Evolutionary conservation across 2,329 filamentous ascomycete genomes (phyloP), one percentile per base, ranked within the genome.

Genomic region (Curvularia sp.): DNA sequence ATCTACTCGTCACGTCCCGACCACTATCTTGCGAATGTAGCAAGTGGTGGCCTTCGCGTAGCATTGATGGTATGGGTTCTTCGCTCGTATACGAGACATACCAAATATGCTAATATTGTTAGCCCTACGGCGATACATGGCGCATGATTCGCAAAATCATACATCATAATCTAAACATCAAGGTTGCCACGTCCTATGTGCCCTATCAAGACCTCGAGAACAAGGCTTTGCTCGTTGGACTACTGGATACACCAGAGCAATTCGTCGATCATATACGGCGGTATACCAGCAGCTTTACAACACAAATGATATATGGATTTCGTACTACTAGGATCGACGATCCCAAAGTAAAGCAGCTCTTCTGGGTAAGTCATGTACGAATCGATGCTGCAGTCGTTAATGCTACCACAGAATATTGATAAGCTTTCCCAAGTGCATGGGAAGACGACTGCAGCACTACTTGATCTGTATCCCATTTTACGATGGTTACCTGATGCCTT

Each of bases 151-250:
- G 64, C 2, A 71, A 64, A 30, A 58, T 71, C 18, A 49, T 65
- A 2, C 70, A 71, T 26, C 51, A 62, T 8, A 61, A 50, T 1
- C 39, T 71, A 24, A 71, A 70, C 24, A 54, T 70, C 41, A 68
- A 57, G 18, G 67, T 47, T 1, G 56, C 66, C 2, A 56, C 43
- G 4, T 56, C 65, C 24, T 72, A 72, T 33, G 54, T 85, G 0
- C 81, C 83, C 0, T 86, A 86, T 61, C 84, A 86, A 62, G 79
- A 82, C 48, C 75, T 86, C 2, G 84, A 87, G 67, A 84, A 82
- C 69, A 84, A 82, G 64, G 79, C 82, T 49, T 83, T 87, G 83
- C 72, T 85, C 20, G 60, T 75, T 44, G 80, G 82, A 6, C 70
- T 87, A 18, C 63, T 86, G 3, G 77, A 80, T 0, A 58, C 71